Evolutionary conservation across 2,329 filamentous ascomycete genomes (phyloP), one percentile per base, ranked within the genome.

Genomic region (Aspergillus candidus): DNA sequence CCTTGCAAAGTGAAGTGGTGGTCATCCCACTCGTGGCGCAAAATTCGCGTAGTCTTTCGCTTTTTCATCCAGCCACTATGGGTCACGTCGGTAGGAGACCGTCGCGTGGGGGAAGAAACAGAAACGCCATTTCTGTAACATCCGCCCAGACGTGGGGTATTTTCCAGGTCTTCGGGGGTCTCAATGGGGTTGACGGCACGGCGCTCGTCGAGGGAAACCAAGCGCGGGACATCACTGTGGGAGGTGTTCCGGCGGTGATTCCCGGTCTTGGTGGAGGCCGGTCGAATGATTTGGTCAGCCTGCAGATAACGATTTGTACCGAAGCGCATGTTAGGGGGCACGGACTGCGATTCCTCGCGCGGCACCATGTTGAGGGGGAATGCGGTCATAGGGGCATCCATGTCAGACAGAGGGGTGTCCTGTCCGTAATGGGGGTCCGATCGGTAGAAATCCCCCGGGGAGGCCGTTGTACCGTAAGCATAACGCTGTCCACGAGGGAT

Each of bases 11-110:
- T 87, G 64, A 93, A 93, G 70, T 90, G 93, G 53, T 86, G 82
- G 61, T 94, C 87, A 58, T 89, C 79, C 90, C 90, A 96, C 68
- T 96, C 89, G 66, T 95, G 87, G 32, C 89, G 86, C 44, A 96
- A 77, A 72, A 95, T 82, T 58, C 82, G 83, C 34, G 86, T 91
- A 30, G 85, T 40, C 18, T 53, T 53, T 5, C 52, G 50, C 34
- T 55, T 55, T 17, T 54, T 56, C 53, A 56, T 94, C 67, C 83
- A 89, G 1, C 93, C 93, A 39, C 86, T 80, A 66, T 90, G 88
- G 8, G 27, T 18, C n/a, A 30, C 34, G 22, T 39, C 39, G 15
- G 35, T 22, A 7, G 22, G 22, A 22, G 22, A 6, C 6, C 22
- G 18, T 38, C 38, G 18, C 44, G 17, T 44, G 37, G 31, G 41